A percentile compares a stretch with the other conserved stretches of the same genome.
phyloP scores from a whole-genome alignment of 306 rosid species.

The Fragaria iinumae region DNA sequence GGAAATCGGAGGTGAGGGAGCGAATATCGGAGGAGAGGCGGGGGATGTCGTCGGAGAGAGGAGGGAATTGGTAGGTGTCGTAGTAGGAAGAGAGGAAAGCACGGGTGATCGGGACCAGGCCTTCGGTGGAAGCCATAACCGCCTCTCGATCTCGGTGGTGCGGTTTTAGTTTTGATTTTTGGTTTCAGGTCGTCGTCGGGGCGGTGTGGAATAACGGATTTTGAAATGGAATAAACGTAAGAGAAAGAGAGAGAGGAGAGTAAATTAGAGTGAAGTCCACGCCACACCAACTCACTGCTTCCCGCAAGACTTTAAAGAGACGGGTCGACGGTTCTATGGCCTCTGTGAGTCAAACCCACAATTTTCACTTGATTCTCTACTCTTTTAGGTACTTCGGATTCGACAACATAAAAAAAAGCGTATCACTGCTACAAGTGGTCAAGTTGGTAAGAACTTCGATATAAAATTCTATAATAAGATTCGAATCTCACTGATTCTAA shows the following conservation, averaged over 20 bases:
- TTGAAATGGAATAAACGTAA: slow-evolving; percentile 13
- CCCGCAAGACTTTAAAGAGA: neutral
- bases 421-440: no score
- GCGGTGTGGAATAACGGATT: slow-evolving; percentile 10
- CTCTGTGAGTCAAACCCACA: neutral
- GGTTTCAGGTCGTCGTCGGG: neutral
- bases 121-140: slow-evolving; percentile 80
- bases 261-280: neutral
- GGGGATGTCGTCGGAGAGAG: slow-evolving; percentile 65
- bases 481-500: no score
- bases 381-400: no score
- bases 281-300: neutral
- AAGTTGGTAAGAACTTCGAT: no score
- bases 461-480: fast-evolving
- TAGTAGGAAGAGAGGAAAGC: slow-evolving; percentile 69
- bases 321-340: neutral
- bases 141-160: neutral
- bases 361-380: neutral
- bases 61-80: slow-evolving; percentile 65
- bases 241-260: neutral
- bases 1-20: slow-evolving; percentile 47
- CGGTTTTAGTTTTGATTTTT: no score
- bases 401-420: no score
- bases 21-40: slow-evolving; percentile 69
- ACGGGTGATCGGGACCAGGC: slow-evolving; percentile 86